Percentiles rank a stretch among this genome's conserved stretches.
phyloP scores from a whole-genome alignment of 768 basidiomycete species.

The Mycena sanguinolenta region DNA sequence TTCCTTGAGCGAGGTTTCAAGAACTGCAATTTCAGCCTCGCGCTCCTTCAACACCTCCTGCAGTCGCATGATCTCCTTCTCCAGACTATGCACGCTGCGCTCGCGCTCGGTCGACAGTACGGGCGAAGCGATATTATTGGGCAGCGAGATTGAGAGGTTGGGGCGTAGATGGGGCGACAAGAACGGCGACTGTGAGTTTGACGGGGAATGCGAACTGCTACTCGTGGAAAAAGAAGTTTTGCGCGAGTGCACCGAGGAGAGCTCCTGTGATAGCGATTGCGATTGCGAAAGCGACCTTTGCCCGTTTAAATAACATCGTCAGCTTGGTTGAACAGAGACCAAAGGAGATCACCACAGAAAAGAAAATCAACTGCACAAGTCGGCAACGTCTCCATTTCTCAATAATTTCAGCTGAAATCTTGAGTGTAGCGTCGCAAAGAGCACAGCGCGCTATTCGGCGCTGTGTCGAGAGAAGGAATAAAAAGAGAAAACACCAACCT shows the following conservation, averaged over 20 bases:
- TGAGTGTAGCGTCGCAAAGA: background rate
- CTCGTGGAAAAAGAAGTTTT: conserved; percentile 83
- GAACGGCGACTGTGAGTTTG: conserved; percentile 64
- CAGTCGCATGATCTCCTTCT: conserved; percentile 95
- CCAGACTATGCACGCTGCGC: conserved; percentile 86
- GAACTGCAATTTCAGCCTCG: conserved; percentile 87
- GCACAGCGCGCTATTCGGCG: background rate
- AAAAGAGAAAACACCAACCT: conserved; percentile 62
- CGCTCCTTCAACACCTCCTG: conserved; percentile 93
- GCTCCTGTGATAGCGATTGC: conserved; percentile 97
- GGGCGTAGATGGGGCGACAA: conserved; percentile 56
- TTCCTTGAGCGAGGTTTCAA: conserved; percentile 71
- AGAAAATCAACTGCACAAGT: background rate
- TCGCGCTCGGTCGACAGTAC: conserved; percentile 72
- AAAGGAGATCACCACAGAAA: conserved; percentile 14
- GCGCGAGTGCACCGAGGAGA: conserved; percentile 89
- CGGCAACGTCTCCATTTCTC: too few relatives aligned
- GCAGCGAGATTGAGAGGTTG: conserved; percentile 72
- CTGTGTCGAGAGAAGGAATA: background rate
- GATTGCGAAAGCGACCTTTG: conserved; percentile 92
- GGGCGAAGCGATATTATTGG: conserved; percentile 48
- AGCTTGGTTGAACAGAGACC: conserved; percentile 26
- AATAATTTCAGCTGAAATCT: background rate
- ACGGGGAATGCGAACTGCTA: conserved; percentile 69
- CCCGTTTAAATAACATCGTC: conserved; percentile 36